phyloP scores from a whole-genome alignment of 345 rosid genomes.

The Rhodomyrtus tomentosa region DNA sequence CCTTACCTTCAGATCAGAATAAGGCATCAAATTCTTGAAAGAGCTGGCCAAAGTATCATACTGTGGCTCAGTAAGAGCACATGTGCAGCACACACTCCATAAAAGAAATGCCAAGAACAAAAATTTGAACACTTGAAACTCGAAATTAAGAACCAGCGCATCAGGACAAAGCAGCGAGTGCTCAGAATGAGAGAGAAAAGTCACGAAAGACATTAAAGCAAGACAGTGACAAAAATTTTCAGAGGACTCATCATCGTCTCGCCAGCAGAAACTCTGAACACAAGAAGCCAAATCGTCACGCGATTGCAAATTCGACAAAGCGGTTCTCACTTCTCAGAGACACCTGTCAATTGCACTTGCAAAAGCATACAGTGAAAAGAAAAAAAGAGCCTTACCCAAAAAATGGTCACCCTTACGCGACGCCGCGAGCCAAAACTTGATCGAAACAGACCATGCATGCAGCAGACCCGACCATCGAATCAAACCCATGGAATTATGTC shows the following conservation, averaged over 20 bases:
- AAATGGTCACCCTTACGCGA: not conserved
- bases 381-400: not conserved
- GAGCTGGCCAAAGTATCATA: not conserved
- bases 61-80: not conserved
- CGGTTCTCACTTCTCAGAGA: not conserved
- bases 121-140: not conserved
- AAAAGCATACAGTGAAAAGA: not conserved
- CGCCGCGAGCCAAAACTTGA: not conserved
- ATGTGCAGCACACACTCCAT: not conserved
- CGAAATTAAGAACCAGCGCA: not conserved
- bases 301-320: not conserved
- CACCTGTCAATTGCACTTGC: not conserved
- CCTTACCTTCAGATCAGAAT: not conserved
- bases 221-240: not conserved
- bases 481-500: not conserved
- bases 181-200: not conserved
- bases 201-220: not conserved
- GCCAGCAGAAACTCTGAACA: not conserved
- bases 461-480: not conserved
- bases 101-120: not conserved
- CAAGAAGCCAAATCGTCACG: not conserved
- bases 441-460: not conserved
- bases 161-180: not conserved
- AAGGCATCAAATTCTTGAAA: not conserved
- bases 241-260: not conserved